phyloP scores from a whole-genome alignment of 129 eudicot genomes.

The Flaveria ramosissima region DNA sequence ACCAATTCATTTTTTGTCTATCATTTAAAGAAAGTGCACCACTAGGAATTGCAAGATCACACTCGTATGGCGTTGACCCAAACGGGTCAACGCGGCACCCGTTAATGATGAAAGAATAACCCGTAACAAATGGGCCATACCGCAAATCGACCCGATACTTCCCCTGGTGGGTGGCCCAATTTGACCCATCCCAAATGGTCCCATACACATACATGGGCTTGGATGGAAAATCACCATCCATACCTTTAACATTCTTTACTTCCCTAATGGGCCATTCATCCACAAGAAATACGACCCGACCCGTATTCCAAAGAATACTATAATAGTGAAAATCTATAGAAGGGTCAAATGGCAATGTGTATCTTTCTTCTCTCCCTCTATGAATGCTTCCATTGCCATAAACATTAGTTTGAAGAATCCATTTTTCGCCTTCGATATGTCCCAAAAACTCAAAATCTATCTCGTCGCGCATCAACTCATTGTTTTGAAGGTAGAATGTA shows the following conservation, averaged over 20 bases:
- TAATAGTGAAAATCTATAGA: conserved; percentile 44
- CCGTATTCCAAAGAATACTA: conserved; percentile 36
- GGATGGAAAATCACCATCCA: conserved; percentile 42
- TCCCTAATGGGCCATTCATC: conserved; percentile 43
- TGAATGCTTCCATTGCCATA: conserved; percentile 42
- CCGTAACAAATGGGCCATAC: conserved; percentile 37
- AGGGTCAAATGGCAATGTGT: conserved; percentile 45
- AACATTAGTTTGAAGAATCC: conserved; percentile 47
- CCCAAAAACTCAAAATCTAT: conserved; percentile 53
- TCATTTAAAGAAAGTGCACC: conserved; percentile 16
- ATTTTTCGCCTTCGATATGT: conserved; percentile 28
- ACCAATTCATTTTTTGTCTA: conserved; percentile 29
- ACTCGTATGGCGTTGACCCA: not conserved
- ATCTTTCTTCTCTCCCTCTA: conserved; percentile 52
- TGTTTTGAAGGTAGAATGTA: conserved; percentile 27
- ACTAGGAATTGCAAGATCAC: conserved; percentile 1
- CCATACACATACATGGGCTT: conserved; percentile 44
- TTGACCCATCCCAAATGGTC: conserved; percentile 54
- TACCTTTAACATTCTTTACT: conserved; percentile 16
- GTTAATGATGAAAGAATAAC: conserved; percentile 26
- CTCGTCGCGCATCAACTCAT: conserved; percentile 33
- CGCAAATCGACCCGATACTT: conserved; percentile 15
- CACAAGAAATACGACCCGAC: conserved; percentile 32
- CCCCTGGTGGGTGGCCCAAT: conserved; percentile 49
- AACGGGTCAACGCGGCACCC: conserved; percentile 29